Evolutionary conservation across 108 stramenopile genomes (phyloP), one percentile per base, ranked within the genome.

Genomic region (Cyclotella sp.): DNA sequence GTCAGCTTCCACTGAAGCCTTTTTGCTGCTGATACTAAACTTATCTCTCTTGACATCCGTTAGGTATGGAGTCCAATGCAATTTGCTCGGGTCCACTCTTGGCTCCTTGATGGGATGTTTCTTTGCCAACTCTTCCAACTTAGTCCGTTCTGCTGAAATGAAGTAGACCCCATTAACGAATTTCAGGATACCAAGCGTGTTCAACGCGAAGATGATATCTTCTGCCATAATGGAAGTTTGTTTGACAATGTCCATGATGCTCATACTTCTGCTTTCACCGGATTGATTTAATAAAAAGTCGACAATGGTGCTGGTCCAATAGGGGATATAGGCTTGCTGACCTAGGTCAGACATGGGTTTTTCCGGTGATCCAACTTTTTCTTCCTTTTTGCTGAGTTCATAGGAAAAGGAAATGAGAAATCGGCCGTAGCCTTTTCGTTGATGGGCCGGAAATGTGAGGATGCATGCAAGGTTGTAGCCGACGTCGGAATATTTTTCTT

Each of bases 401-500:
- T 99, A 99, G 34, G 93, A 96, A 70, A 99, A 99, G 22, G 93
- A 88, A 69, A 99, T 99, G 29, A 99, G 85, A 75, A 99, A 98
- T 49, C 98, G 87, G 22, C 99, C 99, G 62, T 99, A 99, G 11
- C 99, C 99, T 81, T 99, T 98, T 44, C 98, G 85, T 91, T 99
- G 99, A 77, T 97, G 96, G 15, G 95, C 87, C 18, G 99, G 99
- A 86, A 99, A 98, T 11, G 98, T 99, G 22, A 99, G 86, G 66
- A 99, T 99, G 76, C 99, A 99, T 18, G 99, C 98, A 30, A 99
- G 85, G 78, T 99, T 99, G 90, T 98, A 99, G 24, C 98, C 99
- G 14, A 98, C 95, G 75, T 98, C 98, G 30, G 89, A 91, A 70
- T 98, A 97, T 86, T 99, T 99, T 81, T 99, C 99, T 90, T 99